A percentile compares a stretch with the other conserved stretches of the same genome.
Conservation (phyloP, 257 asterid genomes). For the Plectranthus barbatus region DNA sequence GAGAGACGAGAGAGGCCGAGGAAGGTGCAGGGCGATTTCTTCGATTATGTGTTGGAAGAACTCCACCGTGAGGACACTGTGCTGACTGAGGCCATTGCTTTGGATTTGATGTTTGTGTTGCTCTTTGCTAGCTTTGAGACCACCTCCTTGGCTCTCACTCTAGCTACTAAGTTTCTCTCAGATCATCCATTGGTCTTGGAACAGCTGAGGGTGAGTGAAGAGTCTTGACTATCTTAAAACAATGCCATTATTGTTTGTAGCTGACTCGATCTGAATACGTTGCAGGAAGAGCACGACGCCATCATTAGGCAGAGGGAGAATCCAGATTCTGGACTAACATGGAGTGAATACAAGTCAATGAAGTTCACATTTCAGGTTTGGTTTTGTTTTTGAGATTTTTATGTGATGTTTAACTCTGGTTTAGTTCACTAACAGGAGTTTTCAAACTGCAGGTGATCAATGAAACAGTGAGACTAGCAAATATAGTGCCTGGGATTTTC, state of each 20-base stretch:
- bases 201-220: constrained; percentile 49
- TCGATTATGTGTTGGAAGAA: constrained; percentile 79
- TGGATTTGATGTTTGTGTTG: constrained; percentile 90
- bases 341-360: constrained; percentile 87
- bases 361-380: constrained; percentile 82
- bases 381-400: too few relatives aligned
- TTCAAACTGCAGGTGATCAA: constrained; percentile 56
- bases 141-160: constrained; percentile 88
- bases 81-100: constrained; percentile 73
- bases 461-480: constrained; percentile 87
- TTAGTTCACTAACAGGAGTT: constrained; percentile 5
- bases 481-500: constrained; percentile 87
- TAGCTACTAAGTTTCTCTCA: constrained; percentile 52
- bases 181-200: constrained; percentile 60
- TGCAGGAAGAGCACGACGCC: constrained; percentile 78
- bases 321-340: constrained; percentile 59
- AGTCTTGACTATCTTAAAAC: neutral
- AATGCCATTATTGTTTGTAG: neutral
- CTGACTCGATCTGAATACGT: constrained; percentile 1
- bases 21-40: constrained; percentile 59
- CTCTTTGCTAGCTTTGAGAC: constrained; percentile 97
- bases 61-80: constrained; percentile 54
- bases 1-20: constrained; percentile 70
- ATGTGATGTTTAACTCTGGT: too few relatives aligned
- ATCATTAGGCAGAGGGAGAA: constrained; percentile 48